phyloP scores from a whole-genome alignment of 1,139 yeast species.

The Pichia norvegensis region DNA sequence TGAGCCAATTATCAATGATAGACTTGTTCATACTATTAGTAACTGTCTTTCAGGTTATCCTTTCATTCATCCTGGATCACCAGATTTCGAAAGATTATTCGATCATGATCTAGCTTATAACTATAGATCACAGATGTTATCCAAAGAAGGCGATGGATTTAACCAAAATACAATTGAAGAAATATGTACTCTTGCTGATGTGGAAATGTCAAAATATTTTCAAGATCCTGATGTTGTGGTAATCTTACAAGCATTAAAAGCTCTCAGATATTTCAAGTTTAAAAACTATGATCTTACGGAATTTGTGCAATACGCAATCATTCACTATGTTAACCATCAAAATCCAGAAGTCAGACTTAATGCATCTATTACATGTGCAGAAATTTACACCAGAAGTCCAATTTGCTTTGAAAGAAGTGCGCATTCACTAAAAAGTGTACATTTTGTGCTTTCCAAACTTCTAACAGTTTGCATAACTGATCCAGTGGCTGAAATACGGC shows the following conservation, averaged over 20 bases:
- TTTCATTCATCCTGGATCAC: conserved; percentile 85
- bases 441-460: conserved; percentile 74
- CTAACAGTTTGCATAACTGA: conserved; percentile 87
- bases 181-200: conserved; percentile 17
- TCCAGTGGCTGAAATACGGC: conserved; percentile 72
- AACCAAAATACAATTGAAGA: conserved; percentile 13
- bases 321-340: conserved; percentile 73
- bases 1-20: conserved; percentile 62
- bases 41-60: conserved; percentile 74
- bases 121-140: conserved; percentile 65
- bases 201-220: conserved; percentile 29
- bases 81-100: conserved; percentile 58
- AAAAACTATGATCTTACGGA: conserved; percentile 73
- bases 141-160: conserved; percentile 51
- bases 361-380: conserved; percentile 80
- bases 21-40: conserved; percentile 66
- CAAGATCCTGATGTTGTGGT: conserved; percentile 36
- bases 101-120: conserved; percentile 63
- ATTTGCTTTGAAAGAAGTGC: conserved; percentile 81
- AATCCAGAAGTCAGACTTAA: conserved; percentile 73
- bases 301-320: conserved; percentile 76
- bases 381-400: conserved; percentile 72
- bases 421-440: conserved; percentile 75
- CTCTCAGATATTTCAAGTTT: conserved; percentile 69
- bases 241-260: conserved; percentile 60